Conservation (phyloP, 2,329 filamentous ascomycete species). For the Westerdykella ornata region DNA sequence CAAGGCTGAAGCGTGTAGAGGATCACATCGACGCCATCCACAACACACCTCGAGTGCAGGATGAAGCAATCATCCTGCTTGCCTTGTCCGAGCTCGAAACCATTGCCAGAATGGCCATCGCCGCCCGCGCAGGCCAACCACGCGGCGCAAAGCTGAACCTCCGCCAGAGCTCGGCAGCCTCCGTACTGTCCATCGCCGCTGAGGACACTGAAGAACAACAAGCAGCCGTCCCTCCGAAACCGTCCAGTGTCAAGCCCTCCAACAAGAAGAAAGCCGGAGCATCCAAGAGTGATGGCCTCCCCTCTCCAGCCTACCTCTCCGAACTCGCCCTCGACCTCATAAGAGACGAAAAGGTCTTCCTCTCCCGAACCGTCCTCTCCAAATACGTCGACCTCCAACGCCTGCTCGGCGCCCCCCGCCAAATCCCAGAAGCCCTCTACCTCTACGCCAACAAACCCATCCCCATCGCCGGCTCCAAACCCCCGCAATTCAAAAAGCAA, state of each 20-base stretch:
- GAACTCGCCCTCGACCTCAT: conserved; percentile 62
- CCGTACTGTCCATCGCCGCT: conserved; percentile 27
- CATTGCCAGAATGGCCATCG: conserved; percentile 23
- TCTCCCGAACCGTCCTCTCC: conserved; percentile 65
- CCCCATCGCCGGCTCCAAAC: conserved; percentile 55
- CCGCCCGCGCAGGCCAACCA: conserved; percentile 23
- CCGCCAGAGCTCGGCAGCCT: conserved; percentile 29
- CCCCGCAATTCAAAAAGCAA: conserved; percentile 36
- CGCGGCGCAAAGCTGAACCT: conserved; percentile 17
- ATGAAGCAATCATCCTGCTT: conserved; percentile 16
- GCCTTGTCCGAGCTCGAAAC: conserved; percentile 19
- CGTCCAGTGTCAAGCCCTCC: conserved; percentile 1
- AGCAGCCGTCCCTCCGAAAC: conserved; percentile 1
- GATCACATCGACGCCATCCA: conserved; percentile 21
- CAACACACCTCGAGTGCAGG: conserved; percentile 23
- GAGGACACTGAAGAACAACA: conserved; percentile 10
- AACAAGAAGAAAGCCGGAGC: conserved; percentile 8
- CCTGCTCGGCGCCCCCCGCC: conserved; percentile 63
- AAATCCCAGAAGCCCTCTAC: conserved; percentile 71
- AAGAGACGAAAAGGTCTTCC: conserved; percentile 68
- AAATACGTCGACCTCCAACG: conserved; percentile 72
- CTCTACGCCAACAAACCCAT: conserved; percentile 79
- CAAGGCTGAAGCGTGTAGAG: conserved; percentile 21
- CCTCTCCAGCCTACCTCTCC: conserved; percentile 40
- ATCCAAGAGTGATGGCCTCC: conserved; percentile 16